Conservation (phyloP, 306 rosid species). For the Sicyos baderoa region DNA sequence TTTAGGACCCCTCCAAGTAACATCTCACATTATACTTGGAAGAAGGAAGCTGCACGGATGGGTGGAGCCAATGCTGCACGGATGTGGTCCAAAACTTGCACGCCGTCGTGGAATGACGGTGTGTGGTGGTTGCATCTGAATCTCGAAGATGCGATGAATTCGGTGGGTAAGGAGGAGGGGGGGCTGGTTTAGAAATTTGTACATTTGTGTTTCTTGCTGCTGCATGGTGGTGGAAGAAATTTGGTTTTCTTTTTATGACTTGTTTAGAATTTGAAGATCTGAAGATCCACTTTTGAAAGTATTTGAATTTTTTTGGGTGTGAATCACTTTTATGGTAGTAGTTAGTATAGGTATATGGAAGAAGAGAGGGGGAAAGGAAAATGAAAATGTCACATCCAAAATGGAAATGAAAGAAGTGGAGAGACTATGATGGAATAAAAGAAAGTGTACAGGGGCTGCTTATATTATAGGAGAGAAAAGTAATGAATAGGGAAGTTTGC, state of each 20-base stretch:
- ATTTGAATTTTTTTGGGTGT: not conserved
- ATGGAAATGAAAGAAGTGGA: not conserved
- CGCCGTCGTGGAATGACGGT: not conserved
- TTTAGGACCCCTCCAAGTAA: not conserved
- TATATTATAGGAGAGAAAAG: not conserved
- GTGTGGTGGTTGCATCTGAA: too few relatives aligned
- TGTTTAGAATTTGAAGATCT: conserved; percentile 1
- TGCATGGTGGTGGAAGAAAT: conserved; percentile 1
- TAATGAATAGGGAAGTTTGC: not conserved
- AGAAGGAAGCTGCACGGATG: conserved; percentile 10
- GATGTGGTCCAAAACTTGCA: not conserved
- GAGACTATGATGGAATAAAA: conserved; percentile 7
- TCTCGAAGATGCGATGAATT: not conserved
- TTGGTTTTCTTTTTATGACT: not conserved
- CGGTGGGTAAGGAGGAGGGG: not conserved
- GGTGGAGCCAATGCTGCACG: not conserved
- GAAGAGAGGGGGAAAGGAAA: not conserved
- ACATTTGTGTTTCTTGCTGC: not conserved
- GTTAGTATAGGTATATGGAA: not conserved
- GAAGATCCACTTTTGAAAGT: not conserved
- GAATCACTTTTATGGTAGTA: not conserved
- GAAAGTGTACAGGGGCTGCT: not conserved
- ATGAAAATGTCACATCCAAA: not conserved
- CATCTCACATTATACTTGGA: not conserved
- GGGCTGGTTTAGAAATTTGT: not conserved